phyloP scores from a whole-genome alignment of 2,329 filamentous ascomycete genomes.

The Penicillium sp. region DNA sequence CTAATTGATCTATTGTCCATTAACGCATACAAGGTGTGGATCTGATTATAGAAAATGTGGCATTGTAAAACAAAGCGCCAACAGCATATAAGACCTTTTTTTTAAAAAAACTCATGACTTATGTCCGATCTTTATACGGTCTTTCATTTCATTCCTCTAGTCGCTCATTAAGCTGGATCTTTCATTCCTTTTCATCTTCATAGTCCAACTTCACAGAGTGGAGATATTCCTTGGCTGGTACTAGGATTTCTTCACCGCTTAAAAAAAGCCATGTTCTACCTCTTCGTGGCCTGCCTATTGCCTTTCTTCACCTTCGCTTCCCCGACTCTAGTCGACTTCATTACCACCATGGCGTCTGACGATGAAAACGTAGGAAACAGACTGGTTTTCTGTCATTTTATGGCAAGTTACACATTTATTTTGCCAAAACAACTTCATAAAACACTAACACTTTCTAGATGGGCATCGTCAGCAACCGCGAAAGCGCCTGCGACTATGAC shows the following conservation, averaged over 20 bases:
- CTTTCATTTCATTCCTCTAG: background rate
- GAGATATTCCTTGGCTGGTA: constrained; percentile 4
- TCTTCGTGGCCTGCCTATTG: constrained; percentile 15
- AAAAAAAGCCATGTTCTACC: background rate
- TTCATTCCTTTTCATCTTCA: background rate
- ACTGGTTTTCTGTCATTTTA: constrained; percentile 47
- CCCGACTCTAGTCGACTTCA: constrained; percentile 7
- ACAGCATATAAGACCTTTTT: no score
- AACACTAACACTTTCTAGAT: constrained; percentile 31
- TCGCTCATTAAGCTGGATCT: background rate
- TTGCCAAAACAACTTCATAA: no score
- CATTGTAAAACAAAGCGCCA: no score
- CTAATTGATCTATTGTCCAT: no score
- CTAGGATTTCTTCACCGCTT: constrained; percentile 2
- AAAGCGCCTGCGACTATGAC: constrained; percentile 46
- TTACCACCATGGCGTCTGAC: background rate
- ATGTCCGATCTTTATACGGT: background rate
- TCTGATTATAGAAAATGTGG: no score
- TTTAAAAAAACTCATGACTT: no score
- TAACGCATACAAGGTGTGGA: no score
- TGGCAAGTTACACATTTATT: constrained; percentile 29
- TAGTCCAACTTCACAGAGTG: background rate
- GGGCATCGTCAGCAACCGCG: constrained; percentile 46
- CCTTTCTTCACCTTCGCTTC: constrained; percentile 14
- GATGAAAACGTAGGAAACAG: constrained; percentile 12